Conservation (phyloP, 164 flowering plant genomes). For the Umbilicus rupestris region DNA sequence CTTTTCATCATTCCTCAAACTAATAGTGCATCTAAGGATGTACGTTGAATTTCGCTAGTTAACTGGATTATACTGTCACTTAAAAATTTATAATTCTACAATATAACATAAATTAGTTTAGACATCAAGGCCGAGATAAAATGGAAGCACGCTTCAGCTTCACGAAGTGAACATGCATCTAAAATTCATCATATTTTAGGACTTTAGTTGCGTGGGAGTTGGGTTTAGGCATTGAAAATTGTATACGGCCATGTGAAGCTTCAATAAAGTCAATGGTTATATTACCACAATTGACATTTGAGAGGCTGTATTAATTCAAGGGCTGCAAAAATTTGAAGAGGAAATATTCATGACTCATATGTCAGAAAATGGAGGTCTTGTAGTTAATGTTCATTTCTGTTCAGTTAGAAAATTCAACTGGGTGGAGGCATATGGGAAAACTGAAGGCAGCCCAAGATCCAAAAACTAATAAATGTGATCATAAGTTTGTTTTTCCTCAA, state of each 20-base stretch:
- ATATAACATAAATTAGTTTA: too few relatives aligned
- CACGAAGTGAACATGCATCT: not conserved
- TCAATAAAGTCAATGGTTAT: not conserved
- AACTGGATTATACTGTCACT: too few relatives aligned
- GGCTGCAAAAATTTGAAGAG: not conserved
- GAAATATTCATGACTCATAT: not conserved
- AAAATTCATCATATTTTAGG: not conserved
- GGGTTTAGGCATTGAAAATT: not conserved
- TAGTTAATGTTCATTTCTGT: too few relatives aligned
- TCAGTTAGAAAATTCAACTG: too few relatives aligned
- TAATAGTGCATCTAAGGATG: not conserved
- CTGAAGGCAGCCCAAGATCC: not conserved
- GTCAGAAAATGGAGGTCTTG: too few relatives aligned
- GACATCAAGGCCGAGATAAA: too few relatives aligned
- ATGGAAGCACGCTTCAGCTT: too few relatives aligned
- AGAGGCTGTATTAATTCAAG: not conserved
- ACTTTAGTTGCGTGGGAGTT: slow-evolving; percentile 3
- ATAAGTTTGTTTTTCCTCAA: not conserved
- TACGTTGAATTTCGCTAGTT: too few relatives aligned
- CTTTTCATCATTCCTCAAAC: not conserved
- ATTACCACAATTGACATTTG: not conserved
- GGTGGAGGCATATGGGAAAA: not conserved
- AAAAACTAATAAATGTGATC: not conserved
- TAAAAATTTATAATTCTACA: too few relatives aligned
- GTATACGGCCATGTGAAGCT: not conserved